These are phyloP conservation scores for Gymnopilus dilepis DNA, from an alignment of 768 basidiomycete genomes.

Conservation along the genomic window DNA sequence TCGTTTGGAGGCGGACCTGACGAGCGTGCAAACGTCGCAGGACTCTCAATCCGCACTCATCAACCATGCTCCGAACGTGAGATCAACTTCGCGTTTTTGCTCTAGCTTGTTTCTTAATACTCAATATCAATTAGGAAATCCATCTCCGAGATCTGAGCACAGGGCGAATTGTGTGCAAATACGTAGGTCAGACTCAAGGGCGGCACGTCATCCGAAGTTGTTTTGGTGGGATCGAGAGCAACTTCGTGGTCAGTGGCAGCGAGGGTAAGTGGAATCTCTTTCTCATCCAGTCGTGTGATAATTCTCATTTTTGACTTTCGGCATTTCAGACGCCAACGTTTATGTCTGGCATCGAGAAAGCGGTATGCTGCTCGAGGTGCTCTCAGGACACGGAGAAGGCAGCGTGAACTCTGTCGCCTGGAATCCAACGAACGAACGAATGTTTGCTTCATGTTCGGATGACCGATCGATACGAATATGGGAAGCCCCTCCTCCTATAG, in stretches of 20 bases:
- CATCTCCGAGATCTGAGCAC: slow-evolving; percentile 84
- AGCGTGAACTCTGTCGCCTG: slow-evolving; percentile 96
- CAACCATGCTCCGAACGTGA: slow-evolving; percentile 86
- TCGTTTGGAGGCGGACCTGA: slow-evolving; percentile 77
- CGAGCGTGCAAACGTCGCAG: slow-evolving; percentile 84
- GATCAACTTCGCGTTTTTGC: slow-evolving; percentile 31
- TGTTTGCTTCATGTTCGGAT: slow-evolving; percentile 98
- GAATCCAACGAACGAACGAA: slow-evolving; percentile 87
- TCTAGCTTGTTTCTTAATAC: slow-evolving; percentile 20
- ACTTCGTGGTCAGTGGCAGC: slow-evolving; percentile 92
- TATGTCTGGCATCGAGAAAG: slow-evolving; percentile 96
- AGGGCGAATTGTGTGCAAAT: slow-evolving; percentile 75
- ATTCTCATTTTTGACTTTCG: slow-evolving; percentile 2
- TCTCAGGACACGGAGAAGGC: slow-evolving; percentile 85
- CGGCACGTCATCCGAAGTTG: slow-evolving; percentile 89
- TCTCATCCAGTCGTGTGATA: slow-evolving; percentile 1
- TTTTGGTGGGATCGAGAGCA: slow-evolving; percentile 89
- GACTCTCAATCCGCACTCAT: slow-evolving; percentile 89
- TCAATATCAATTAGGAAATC: slow-evolving; percentile 67
- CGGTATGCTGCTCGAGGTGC: slow-evolving; percentile 81
- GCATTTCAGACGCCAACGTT: slow-evolving; percentile 80
- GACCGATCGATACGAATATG: slow-evolving; percentile 91
- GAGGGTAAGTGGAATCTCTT: slow-evolving; percentile 68
- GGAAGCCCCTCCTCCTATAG: slow-evolving; percentile 60
- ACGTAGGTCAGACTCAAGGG: slow-evolving; percentile 84